A percentile compares a stretch with the other conserved stretches of the same genome.
Evolutionary conservation across 1,139 yeast genomes (phyloP).

Genomic region (Suhomyces guaymorum): DNA sequence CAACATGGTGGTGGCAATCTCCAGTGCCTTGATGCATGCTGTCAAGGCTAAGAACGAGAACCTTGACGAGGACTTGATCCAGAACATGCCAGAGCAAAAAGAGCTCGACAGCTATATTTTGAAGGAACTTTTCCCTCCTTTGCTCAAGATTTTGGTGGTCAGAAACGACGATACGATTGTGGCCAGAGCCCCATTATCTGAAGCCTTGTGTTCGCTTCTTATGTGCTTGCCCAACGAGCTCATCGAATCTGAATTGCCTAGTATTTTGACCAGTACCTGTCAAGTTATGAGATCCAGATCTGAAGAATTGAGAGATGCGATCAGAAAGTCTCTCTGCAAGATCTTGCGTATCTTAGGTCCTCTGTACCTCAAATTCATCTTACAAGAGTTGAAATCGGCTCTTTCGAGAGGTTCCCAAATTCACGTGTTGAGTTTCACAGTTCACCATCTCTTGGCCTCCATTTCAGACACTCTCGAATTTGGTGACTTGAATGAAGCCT

Average conservation of each 20-base stretch:
- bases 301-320: constrained; percentile 85
- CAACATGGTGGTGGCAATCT: constrained; percentile 60
- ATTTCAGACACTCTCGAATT: constrained; percentile 49
- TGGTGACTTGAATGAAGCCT: constrained; percentile 78
- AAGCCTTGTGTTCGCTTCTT: constrained; percentile 73
- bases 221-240: constrained; percentile 61
- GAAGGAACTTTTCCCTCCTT: constrained; percentile 60
- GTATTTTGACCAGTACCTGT: constrained; percentile 78
- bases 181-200: constrained; percentile 75
- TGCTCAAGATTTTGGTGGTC: constrained; percentile 58
- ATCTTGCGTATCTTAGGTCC: constrained; percentile 71
- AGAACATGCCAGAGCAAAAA: constrained; percentile 35
- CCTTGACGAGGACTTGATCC: constrained; percentile 22
- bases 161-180: constrained; percentile 80
- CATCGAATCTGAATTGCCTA: constrained; percentile 67
- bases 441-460: constrained; percentile 67
- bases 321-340: constrained; percentile 72
- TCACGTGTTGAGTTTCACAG: constrained; percentile 87
- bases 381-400: constrained; percentile 77
- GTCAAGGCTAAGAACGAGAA: constrained; percentile 11
- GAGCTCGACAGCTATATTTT: constrained; percentile 56
- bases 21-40: constrained; percentile 49
- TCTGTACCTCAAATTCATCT: constrained; percentile 66
- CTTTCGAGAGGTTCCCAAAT: constrained; percentile 88
- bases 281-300: constrained; percentile 85